Evolutionary conservation across 2,329 filamentous ascomycete genomes (phyloP).

Genomic region (Rutstroemia sp.): DNA sequence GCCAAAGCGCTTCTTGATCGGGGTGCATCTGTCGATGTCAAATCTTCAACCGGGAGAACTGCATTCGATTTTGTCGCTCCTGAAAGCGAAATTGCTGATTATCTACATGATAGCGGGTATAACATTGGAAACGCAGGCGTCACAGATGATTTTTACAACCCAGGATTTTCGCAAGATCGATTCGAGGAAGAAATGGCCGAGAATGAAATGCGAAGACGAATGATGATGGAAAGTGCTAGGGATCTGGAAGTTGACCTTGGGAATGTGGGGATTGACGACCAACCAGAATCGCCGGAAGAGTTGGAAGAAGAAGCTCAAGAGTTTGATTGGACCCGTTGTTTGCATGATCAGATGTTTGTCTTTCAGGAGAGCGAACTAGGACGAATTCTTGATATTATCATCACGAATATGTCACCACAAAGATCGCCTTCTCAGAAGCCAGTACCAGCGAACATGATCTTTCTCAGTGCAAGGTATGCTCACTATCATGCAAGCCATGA

Average conservation of each 20-base stretch:
- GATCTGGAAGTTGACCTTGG: constrained; percentile 95
- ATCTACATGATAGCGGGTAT: constrained; percentile 91
- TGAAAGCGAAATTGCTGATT: constrained; percentile 94
- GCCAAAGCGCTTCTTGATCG: constrained; percentile 88
- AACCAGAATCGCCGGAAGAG: constrained; percentile 78
- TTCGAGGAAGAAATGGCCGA: constrained; percentile 98
- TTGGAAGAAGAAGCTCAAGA: constrained; percentile 85
- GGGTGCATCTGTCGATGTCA: constrained; percentile 90
- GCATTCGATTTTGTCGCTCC: constrained; percentile 94
- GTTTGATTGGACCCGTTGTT: constrained; percentile 89
- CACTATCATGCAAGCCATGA: constrained; percentile 92
- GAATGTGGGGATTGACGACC: constrained; percentile 91
- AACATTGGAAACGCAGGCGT: constrained; percentile 74
- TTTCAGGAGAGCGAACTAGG: constrained; percentile 94
- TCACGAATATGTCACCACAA: constrained; percentile 97
- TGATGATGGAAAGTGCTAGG: constrained; percentile 99
- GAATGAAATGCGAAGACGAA: constrained; percentile 86
- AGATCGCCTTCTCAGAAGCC: constrained; percentile 95
- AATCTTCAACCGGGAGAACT: constrained; percentile 87
- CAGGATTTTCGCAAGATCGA: constrained; percentile 82
- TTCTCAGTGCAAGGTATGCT: constrained; percentile 89
- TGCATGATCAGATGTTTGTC: constrained; percentile 99
- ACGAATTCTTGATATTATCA: constrained; percentile 87
- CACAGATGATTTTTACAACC: constrained; percentile 86
- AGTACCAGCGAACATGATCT: constrained; percentile 94